Percentiles rank a stretch among this genome's conserved stretches.
Evolutionary conservation across 129 eudicot species (phyloP).

Genomic region (Calendula officinalis): DNA sequence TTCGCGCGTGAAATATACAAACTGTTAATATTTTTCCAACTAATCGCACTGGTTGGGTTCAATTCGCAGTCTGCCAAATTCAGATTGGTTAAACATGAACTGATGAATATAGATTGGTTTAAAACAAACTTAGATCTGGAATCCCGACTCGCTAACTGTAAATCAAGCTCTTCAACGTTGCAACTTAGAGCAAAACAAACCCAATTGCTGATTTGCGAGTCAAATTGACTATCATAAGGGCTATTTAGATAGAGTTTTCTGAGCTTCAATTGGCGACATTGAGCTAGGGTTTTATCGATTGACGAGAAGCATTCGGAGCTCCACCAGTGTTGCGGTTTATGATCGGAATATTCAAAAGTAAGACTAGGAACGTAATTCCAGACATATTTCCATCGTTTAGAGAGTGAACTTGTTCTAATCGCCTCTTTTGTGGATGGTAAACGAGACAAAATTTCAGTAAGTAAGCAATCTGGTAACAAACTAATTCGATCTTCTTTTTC

Average conservation of each 20-base stretch:
- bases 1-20: slow-evolving; percentile 1
- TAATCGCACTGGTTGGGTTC: slow-evolving; percentile 7
- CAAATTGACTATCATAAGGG: not conserved
- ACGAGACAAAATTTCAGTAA: slow-evolving; percentile 22
- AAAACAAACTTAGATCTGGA: not conserved
- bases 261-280: slow-evolving; percentile 16
- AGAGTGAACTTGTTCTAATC: slow-evolving; percentile 17
- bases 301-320: slow-evolving; percentile 10
- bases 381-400: slow-evolving; percentile 21
- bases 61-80: not conserved
- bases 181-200: slow-evolving; percentile 3
- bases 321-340: not conserved
- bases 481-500: slow-evolving; percentile 23
- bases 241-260: not conserved
- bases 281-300: slow-evolving; percentile 27
- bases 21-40: slow-evolving; percentile 16
- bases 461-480: slow-evolving; percentile 12
- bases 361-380: slow-evolving; percentile 19
- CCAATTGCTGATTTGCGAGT: slow-evolving; percentile 15
- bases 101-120: not conserved
- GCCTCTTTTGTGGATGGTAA: slow-evolving; percentile 26
- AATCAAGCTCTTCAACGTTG: slow-evolving; percentile 12
- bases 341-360: not conserved
- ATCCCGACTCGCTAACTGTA: not conserved
- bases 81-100: slow-evolving; percentile 28